Base-by-base conservation (phyloP, 2,329 filamentous ascomycete species). In the Mycocentrospora acerina region DNA sequence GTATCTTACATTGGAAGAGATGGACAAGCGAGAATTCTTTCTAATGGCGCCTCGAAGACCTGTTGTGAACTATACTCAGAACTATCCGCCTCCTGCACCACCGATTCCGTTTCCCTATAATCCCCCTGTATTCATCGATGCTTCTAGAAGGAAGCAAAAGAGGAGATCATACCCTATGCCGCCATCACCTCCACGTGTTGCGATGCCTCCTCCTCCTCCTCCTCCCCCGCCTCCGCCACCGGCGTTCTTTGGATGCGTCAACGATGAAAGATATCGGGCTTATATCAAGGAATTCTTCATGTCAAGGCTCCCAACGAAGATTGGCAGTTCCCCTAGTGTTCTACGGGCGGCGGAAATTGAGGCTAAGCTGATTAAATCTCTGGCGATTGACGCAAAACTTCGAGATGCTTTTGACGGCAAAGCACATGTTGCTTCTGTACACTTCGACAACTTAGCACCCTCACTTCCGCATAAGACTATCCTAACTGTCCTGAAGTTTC, bases 391-490 rank as follows among this genome's bases (percentile, higher is more conserved):
- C 25, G 33, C 37, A n/a, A 55, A 44, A 18, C 22, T 60, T 8
- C 48, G 51, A 11, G 35, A 49, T 26, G 44, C 47, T 3, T 39
- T 64, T 8, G 47, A 60, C 24, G 52, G 47, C 4, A 32, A 37
- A 2, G 44, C 37, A 7, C 27, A 43, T 22, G 38, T 35, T 15
- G 24, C 52, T 8, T 35, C 44, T 2, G 34, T 44, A 1, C 42
- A 51, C 9, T 60, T 65, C 47, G 69, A 74, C 29, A 79, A 75
- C 68, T 80, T 82, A 41, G 76, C 77, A 0, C 75, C 79, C 0
- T 75, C 74, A 4, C 64, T 84, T 11, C 72, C 81, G 2, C 83
- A 87, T 51, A 61, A 74, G 18, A 82, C 81, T 0, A 74, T 85
- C 13, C 62, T 79, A n/a, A 38, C 40, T 2, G 69, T 83, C 0